Evolutionary conservation across 805 yeast genomes (phyloP).

Genomic region (Kuraishia cidri): DNA sequence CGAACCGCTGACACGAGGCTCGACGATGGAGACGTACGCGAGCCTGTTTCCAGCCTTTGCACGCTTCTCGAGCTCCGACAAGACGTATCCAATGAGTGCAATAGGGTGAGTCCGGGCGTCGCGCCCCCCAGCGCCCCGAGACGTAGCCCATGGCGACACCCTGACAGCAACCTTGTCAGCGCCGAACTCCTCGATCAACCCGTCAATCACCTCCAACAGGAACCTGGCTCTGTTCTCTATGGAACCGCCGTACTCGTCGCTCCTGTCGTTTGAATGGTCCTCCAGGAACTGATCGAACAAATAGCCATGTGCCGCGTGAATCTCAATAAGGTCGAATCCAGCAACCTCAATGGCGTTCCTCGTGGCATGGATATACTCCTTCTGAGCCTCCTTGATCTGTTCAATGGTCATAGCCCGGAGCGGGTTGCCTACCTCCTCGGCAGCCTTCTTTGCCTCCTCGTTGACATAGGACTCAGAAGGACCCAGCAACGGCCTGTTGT

Average conservation of each 20-base stretch:
- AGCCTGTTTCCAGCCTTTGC: slow-evolving; percentile 18
- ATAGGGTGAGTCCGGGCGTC: slow-evolving; percentile 22
- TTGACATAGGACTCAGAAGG: slow-evolving; percentile 27
- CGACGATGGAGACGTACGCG: slow-evolving; percentile 18
- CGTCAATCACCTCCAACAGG: slow-evolving; percentile 38
- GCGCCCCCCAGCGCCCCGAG: background rate
- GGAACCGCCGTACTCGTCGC: slow-evolving; percentile 35
- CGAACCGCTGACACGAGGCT: slow-evolving; percentile 16
- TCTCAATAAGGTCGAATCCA: slow-evolving; percentile 30
- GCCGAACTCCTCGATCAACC: slow-evolving; percentile 42
- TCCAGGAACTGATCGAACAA: slow-evolving; percentile 29
- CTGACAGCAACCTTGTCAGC: slow-evolving; percentile 37
- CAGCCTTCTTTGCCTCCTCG: slow-evolving; percentile 24
- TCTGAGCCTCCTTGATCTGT: slow-evolving; percentile 1
- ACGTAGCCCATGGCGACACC: slow-evolving; percentile 34
- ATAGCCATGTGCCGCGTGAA: slow-evolving; percentile 32
- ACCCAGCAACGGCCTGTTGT: slow-evolving; percentile 25
- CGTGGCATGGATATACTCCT: slow-evolving; percentile 36
- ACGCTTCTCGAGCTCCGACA: slow-evolving; percentile 29
- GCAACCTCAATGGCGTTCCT: slow-evolving; percentile 22
- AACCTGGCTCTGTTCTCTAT: slow-evolving; percentile 32
- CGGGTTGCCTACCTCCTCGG: slow-evolving; percentile 7
- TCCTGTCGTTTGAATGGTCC: slow-evolving; percentile 22
- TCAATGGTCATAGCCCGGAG: slow-evolving; percentile 1
- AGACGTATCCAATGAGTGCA: slow-evolving; percentile 26